These are phyloP conservation scores for Lactarius deliciosus DNA, from an alignment of 768 basidiomycete species.

Conservation along the genomic window DNA sequence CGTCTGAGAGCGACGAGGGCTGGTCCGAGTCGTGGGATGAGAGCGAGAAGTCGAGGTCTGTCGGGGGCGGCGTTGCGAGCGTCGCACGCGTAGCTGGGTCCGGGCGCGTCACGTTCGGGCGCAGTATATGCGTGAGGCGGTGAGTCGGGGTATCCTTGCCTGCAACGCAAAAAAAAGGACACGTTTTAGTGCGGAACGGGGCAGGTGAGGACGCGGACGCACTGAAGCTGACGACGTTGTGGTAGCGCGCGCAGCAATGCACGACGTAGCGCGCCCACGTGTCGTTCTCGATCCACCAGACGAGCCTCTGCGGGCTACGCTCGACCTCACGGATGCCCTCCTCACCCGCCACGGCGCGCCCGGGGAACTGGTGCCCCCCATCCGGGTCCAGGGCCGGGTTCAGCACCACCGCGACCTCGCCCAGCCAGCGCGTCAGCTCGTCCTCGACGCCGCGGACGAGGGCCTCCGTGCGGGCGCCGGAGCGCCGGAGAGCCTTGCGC, in stretches of 20 bases:
- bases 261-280: constrained; percentile 78
- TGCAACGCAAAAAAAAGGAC: constrained; percentile 31
- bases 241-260: constrained; percentile 79
- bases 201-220: constrained; percentile 35
- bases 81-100: constrained; percentile 44
- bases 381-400: constrained; percentile 47
- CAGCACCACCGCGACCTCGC: constrained; percentile 53
- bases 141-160: constrained; percentile 56
- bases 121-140: constrained; percentile 76
- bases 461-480: constrained; percentile 56
- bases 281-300: constrained; percentile 73
- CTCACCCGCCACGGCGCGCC: constrained; percentile 50
- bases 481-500: constrained; percentile 61
- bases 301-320: constrained; percentile 61
- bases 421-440: constrained; percentile 63
- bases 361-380: constrained; percentile 37
- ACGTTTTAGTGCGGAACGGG: neutral
- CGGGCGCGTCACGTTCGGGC: constrained; percentile 69
- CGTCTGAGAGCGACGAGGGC: constrained; percentile 37
- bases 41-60: constrained; percentile 61
- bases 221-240: constrained; percentile 83
- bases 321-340: constrained; percentile 63
- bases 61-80: constrained; percentile 71
- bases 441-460: constrained; percentile 70
- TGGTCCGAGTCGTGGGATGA: constrained; percentile 50